phyloP scores from a whole-genome alignment of 2,329 filamentous ascomycete genomes.

The Fusarium sp. region DNA sequence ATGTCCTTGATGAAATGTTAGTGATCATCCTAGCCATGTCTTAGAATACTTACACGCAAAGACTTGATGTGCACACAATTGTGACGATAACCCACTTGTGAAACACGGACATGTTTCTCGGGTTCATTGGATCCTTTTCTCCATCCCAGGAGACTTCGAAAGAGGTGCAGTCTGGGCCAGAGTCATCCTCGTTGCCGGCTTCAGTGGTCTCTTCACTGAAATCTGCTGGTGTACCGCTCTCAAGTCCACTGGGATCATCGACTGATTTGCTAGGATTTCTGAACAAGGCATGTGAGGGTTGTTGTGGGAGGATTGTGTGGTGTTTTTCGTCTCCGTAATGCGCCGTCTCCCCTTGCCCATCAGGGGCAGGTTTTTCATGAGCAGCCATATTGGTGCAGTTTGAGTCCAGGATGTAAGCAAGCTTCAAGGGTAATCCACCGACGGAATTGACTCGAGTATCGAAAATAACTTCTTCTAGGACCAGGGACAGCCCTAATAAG shows the following conservation, averaged over 20 bases:
- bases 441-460: not conserved
- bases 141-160: slow-evolving; percentile 25
- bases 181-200: not conserved
- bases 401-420: not conserved
- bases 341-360: not conserved
- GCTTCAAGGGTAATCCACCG: not conserved
- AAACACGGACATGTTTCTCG: slow-evolving; percentile 20
- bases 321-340: not conserved
- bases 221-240: not conserved
- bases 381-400: not conserved
- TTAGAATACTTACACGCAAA: slow-evolving; percentile 26
- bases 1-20: slow-evolving; percentile 66
- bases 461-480: not conserved
- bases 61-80: slow-evolving; percentile 26
- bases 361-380: not conserved
- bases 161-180: not conserved
- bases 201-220: slow-evolving; percentile 26
- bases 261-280: not conserved
- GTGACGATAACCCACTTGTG: slow-evolving; percentile 34
- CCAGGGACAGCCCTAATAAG: not conserved
- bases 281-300: not conserved
- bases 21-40: not conserved
- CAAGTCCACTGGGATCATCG: not conserved
- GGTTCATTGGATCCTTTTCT: slow-evolving; percentile 26
- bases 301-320: not conserved